These are phyloP conservation scores for Termitomyces sp. DNA, from an alignment of 768 basidiomycete genomes.

Conservation along the genomic window DNA sequence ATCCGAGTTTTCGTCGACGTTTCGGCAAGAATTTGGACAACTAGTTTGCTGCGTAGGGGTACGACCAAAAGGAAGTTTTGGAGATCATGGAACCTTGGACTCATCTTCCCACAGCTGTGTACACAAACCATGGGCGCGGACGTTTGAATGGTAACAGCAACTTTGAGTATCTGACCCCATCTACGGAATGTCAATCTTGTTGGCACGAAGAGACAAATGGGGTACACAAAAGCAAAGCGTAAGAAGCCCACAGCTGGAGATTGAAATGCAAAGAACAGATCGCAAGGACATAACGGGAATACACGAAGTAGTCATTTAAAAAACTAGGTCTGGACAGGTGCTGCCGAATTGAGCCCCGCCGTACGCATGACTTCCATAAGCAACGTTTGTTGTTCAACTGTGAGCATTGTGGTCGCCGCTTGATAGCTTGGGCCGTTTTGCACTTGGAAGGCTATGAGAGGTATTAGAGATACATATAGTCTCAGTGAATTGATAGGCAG, in stretches of 20 bases:
- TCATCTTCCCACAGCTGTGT: background rate
- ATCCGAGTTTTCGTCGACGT: background rate
- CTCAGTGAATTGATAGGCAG: background rate
- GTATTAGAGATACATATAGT: constrained; percentile 4
- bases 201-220: background rate
- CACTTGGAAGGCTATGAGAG: constrained; percentile 62
- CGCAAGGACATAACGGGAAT: constrained; percentile 13
- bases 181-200: background rate
- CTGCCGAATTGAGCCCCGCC: constrained; percentile 38
- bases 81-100: background rate
- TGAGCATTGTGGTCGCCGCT: constrained; percentile 64
- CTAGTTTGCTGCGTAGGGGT: background rate
- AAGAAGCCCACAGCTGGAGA: constrained; percentile 4
- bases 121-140: too few species aligned
- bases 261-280: constrained; percentile 5
- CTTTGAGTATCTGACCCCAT: background rate
- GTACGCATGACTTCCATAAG: constrained; percentile 83
- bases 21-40: background rate
- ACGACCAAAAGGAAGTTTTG: background rate
- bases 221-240: constrained; percentile 4
- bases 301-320: constrained; percentile 4
- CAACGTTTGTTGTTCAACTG: constrained; percentile 70
- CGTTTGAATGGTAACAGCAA: too few species aligned
- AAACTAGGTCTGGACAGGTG: constrained; percentile 2
- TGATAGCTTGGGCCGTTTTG: constrained; percentile 67